phyloP scores from a whole-genome alignment of 805 yeast genomes.

The Candida vaughaniae region DNA sequence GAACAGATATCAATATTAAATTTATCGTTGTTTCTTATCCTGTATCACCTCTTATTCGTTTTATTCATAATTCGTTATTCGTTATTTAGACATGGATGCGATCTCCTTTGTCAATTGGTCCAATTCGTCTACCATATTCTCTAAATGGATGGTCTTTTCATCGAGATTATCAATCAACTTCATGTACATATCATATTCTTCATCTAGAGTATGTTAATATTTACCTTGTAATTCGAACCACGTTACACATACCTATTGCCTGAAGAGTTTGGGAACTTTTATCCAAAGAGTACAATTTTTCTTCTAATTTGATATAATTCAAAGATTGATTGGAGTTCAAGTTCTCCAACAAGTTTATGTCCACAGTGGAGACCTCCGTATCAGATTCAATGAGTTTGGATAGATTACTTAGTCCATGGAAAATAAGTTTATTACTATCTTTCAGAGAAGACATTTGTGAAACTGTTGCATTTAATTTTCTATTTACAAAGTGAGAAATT shows the following conservation, averaged over 20 bases:
- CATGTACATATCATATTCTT: constrained; percentile 24
- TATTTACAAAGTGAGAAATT: constrained; percentile 7
- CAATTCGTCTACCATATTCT: constrained; percentile 51
- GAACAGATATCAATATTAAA: too few species aligned
- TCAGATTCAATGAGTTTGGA: constrained; percentile 38
- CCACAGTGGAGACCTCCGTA: constrained; percentile 40
- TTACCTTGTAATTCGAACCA: not conserved
- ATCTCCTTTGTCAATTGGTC: constrained; percentile 53
- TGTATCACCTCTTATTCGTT: not conserved
- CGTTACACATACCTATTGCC: constrained; percentile 20
- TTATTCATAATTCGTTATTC: not conserved
- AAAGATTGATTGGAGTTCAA: constrained; percentile 58
- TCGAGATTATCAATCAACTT: constrained; percentile 30
- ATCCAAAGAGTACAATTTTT: constrained; percentile 43
- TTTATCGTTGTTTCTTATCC: not conserved
- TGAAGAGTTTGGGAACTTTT: constrained; percentile 33
- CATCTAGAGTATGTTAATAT: constrained; percentile 18
- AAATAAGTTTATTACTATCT: constrained; percentile 23
- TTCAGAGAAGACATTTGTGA: constrained; percentile 25
- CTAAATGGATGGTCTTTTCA: constrained; percentile 38
- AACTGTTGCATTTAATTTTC: not conserved
- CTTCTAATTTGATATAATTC: constrained; percentile 46
- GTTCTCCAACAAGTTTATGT: constrained; percentile 51
- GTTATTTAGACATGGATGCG: not conserved
- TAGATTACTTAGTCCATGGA: constrained; percentile 28